Evolutionary conservation across 768 basidiomycete species (phyloP).

Genomic region (Mycena filopes): DNA sequence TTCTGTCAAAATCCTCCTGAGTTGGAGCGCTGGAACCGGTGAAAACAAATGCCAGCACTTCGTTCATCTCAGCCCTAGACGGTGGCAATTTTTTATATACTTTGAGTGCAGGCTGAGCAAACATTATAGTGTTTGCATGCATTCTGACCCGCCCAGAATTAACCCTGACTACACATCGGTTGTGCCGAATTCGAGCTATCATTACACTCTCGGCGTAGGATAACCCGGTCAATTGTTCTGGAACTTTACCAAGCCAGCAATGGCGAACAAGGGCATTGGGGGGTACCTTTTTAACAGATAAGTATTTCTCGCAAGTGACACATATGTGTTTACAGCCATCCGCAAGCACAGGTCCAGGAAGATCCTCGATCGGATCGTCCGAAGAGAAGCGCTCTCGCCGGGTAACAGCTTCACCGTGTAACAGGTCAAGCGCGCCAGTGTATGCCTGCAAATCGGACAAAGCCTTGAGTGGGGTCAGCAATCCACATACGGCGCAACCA

Average conservation of each 20-base stretch:
- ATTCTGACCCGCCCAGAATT: constrained; percentile 39
- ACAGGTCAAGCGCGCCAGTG: neutral
- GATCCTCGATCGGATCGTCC: constrained; percentile 8
- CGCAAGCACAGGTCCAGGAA: constrained; percentile 34
- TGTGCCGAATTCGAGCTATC: constrained; percentile 35
- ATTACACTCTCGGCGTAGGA: constrained; percentile 1
- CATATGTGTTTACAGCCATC: constrained; percentile 30
- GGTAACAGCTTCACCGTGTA: neutral
- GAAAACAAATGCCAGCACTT: constrained; percentile 33
- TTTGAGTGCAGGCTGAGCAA: constrained; percentile 39
- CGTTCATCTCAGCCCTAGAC: constrained; percentile 32
- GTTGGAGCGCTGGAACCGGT: neutral
- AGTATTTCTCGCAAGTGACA: constrained; percentile 8
- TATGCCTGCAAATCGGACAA: neutral
- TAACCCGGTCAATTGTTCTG: constrained; percentile 38
- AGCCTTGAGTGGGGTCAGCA: neutral
- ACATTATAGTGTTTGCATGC: constrained; percentile 43
- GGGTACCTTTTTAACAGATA: constrained; percentile 36
- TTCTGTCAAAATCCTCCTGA: too few relatives aligned
- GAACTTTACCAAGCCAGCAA: constrained; percentile 49
- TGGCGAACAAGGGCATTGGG: constrained; percentile 44
- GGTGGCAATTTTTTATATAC: constrained; percentile 42
- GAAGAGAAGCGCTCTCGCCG: constrained; percentile 20
- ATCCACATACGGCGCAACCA: neutral
- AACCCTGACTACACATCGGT: constrained; percentile 42